Percentiles rank a stretch among this genome's conserved stretches.
Evolutionary conservation across 768 basidiomycete species (phyloP).

Genomic region (Trametes cubensis): DNA sequence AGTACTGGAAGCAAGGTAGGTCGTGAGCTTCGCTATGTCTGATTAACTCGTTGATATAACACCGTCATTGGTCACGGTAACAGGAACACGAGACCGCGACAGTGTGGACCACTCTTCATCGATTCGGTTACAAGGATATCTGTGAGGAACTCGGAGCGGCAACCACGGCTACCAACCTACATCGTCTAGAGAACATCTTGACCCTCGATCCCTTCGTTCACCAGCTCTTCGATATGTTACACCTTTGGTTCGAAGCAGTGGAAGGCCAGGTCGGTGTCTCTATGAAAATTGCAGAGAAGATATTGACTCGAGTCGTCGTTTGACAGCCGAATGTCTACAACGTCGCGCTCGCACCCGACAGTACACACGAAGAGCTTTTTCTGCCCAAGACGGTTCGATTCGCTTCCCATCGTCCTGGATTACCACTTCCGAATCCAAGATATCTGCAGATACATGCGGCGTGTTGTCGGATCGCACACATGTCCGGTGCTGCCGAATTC

Average conservation of each 20-base stretch:
- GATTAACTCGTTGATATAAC: not conserved
- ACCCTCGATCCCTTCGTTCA: not conserved
- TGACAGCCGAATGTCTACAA: not conserved
- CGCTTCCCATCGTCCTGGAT: not conserved
- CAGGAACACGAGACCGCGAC: not conserved
- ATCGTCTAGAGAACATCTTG: constrained; percentile 3
- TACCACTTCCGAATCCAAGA: constrained; percentile 6
- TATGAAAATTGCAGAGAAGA: not conserved
- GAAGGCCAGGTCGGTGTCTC: not conserved
- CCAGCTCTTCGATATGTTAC: not conserved
- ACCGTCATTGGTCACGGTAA: not conserved
- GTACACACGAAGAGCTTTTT: too few relatives aligned
- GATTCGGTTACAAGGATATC: not conserved
- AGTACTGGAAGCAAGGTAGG: not conserved
- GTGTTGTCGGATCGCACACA: constrained; percentile 1
- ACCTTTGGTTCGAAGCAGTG: not conserved
- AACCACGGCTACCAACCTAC: not conserved
- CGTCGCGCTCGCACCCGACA: not conserved
- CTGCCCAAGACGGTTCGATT: not conserved
- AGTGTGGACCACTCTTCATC: not conserved
- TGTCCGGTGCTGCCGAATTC: constrained; percentile 6
- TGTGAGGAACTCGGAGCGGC: not conserved
- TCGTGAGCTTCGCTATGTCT: not conserved
- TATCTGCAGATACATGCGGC: not conserved
- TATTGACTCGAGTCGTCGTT: not conserved